These are phyloP conservation scores for Dichomitus squalens DNA, from an alignment of 1,284 basidiomycete species.

Conservation along the genomic window DNA sequence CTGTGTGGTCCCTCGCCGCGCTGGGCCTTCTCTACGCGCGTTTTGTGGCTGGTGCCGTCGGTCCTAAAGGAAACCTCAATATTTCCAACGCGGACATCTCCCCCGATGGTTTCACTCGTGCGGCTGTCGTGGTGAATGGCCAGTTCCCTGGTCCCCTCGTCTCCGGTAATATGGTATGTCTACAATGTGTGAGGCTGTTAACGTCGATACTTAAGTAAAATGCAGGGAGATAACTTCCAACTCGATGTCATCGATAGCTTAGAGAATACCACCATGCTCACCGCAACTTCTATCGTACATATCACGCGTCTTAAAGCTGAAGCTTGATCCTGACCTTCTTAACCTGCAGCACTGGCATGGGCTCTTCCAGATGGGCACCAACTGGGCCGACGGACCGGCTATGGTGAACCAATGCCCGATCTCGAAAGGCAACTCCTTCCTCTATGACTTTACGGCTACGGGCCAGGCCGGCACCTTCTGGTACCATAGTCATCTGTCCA, in stretches of 20 bases:
- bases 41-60: conserved; percentile 14
- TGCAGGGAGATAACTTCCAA: conserved; percentile 28
- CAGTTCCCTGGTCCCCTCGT: conserved; percentile 31
- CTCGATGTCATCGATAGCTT: conserved; percentile 26
- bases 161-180: conserved; percentile 25
- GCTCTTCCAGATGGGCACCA: conserved; percentile 36
- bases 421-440: conserved; percentile 42
- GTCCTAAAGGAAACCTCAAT: conserved; percentile 18
- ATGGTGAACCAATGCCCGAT: conserved; percentile 46
- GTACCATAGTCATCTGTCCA: conserved; percentile 27
- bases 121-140: conserved; percentile 27
- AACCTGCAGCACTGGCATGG: conserved; percentile 63
- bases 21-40: background rate
- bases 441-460: conserved; percentile 36
- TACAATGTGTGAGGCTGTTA: background rate
- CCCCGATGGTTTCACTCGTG: conserved; percentile 27
- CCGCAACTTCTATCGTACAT: conserved; percentile 37
- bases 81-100: conserved; percentile 22
- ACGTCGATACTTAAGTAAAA: background rate
- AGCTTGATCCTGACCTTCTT: conserved; percentile 99
- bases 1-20: background rate
- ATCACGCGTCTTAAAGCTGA: conserved; percentile 90
- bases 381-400: conserved; percentile 33
- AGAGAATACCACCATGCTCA: conserved; percentile 34
- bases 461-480: conserved; percentile 33